Percentiles rank a stretch among this genome's conserved stretches.
Conservation (phyloP, 257 asterid species). For the Penstemon davidsonii region DNA sequence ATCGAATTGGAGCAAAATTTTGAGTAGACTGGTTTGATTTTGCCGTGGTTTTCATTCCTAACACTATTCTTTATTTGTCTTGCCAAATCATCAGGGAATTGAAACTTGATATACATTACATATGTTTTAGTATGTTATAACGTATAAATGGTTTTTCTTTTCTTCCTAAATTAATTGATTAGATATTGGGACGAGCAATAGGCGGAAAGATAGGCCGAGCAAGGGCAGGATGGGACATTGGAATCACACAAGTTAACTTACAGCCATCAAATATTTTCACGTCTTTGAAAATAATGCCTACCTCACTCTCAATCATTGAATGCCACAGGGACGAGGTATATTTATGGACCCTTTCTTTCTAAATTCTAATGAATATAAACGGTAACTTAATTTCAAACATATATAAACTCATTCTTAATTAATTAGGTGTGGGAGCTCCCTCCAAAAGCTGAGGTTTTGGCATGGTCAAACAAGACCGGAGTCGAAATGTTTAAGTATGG, state of each 20-base stretch:
- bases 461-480: slow-evolving; percentile 75
- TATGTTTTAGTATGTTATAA: too few relatives aligned
- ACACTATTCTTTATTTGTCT: too few relatives aligned
- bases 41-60: too few relatives aligned
- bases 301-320: slow-evolving; percentile 62
- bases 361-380: too few relatives aligned
- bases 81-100: too few relatives aligned
- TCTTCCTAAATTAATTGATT: not conserved
- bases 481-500: slow-evolving; percentile 78
- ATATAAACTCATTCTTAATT: too few relatives aligned
- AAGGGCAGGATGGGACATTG: slow-evolving; percentile 81
- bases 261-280: slow-evolving; percentile 54
- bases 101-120: too few relatives aligned
- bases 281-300: slow-evolving; percentile 52
- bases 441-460: slow-evolving; percentile 69
- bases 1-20: too few relatives aligned
- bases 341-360: too few relatives aligned
- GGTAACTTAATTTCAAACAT: not conserved
- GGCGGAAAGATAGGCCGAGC: slow-evolving; percentile 83
- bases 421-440: slow-evolving; percentile 73
- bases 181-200: slow-evolving; percentile 81
- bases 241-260: slow-evolving; percentile 55
- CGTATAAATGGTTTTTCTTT: too few relatives aligned
- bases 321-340: slow-evolving; percentile 90
- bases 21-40: too few relatives aligned